These are phyloP conservation scores for Arachnopeziza araneosa DNA, from an alignment of 2,329 filamentous ascomycete species.

Conservation along the genomic window DNA sequence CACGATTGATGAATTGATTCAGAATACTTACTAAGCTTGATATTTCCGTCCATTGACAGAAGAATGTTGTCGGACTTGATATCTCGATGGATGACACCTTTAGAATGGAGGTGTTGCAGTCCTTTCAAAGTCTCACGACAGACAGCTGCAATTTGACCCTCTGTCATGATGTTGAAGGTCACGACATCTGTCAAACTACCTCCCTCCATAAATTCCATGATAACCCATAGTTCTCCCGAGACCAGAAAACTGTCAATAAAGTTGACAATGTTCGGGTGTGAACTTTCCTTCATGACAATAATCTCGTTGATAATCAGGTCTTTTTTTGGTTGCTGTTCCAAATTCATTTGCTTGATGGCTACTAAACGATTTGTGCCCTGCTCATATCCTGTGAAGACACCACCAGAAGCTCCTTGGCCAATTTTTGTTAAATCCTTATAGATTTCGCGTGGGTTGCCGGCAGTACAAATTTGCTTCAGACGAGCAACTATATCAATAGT, in stretches of 20 bases:
- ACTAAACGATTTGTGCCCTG: conserved; percentile 79
- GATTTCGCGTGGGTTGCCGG: conserved; percentile 81
- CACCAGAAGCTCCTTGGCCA: conserved; percentile 92
- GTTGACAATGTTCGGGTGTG: conserved; percentile 97
- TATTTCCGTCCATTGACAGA: conserved; percentile 87
- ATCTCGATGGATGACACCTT: conserved; percentile 95
- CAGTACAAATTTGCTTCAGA: conserved; percentile 83
- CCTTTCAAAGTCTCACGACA: conserved; percentile 90
- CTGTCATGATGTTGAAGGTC: conserved; percentile 98
- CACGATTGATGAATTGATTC: neutral
- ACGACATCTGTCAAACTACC: conserved; percentile 97
- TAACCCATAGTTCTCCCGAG: conserved; percentile 89
- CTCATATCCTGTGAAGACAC: conserved; percentile 89
- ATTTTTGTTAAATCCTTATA: conserved; percentile 91
- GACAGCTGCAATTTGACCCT: conserved; percentile 93
- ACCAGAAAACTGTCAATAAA: conserved; percentile 97
- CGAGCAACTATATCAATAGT: conserved; percentile 76
- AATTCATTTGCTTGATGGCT: conserved; percentile 99
- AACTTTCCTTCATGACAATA: conserved; percentile 97
- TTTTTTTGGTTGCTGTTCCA: conserved; percentile 98
- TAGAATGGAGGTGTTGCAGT: conserved; percentile 91
- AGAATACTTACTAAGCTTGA: conserved; percentile 81
- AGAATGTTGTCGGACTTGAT: conserved; percentile 99
- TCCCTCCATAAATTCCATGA: conserved; percentile 99
- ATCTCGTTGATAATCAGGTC: conserved; percentile 99